Conservation (phyloP, 2,329 filamentous ascomycete species). For the Talaromyces sp. region DNA sequence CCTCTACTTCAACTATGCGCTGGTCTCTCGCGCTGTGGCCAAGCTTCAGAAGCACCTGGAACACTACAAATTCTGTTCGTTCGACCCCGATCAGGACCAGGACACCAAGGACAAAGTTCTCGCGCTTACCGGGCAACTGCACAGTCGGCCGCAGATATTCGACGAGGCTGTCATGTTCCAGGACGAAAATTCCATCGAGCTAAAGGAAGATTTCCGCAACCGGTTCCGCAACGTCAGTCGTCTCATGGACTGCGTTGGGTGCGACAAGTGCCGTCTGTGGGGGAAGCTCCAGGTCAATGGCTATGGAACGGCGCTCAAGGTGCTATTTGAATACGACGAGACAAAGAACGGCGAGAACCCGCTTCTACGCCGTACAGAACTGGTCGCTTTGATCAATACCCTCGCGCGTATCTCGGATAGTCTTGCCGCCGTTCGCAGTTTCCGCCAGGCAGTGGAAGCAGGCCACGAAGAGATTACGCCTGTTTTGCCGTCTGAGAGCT, state of each 20-base stretch:
- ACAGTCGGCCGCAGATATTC: conserved; percentile 70
- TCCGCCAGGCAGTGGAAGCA: conserved; percentile 51
- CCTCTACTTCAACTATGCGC: conserved; percentile 97
- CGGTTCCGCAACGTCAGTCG: conserved; percentile 95
- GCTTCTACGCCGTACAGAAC: conserved; percentile 76
- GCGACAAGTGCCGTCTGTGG: conserved; percentile 97
- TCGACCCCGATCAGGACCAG: conserved; percentile 72
- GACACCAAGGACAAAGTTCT: conserved; percentile 77
- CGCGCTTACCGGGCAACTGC: conserved; percentile 66
- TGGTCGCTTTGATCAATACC: conserved; percentile 93
- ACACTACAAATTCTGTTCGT: conserved; percentile 86
- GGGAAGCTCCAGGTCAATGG: conserved; percentile 94
- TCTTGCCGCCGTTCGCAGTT: conserved; percentile 68
- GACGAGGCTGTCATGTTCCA: conserved; percentile 96
- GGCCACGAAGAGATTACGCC: conserved; percentile 29
- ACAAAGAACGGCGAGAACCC: conserved; percentile 61
- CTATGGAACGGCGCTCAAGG: conserved; percentile 90
- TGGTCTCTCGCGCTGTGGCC: conserved; percentile 85
- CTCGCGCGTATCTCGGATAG: conserved; percentile 82
- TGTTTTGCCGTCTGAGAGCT: conserved; percentile 21
- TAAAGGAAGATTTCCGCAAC: conserved; percentile 97
- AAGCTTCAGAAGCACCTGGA: conserved; percentile 81
- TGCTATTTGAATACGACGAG: conserved; percentile 88
- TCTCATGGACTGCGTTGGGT: conserved; percentile 97
- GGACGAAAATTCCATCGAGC: conserved; percentile 56